Base-by-base conservation (phyloP, 495 filamentous ascomycete species). In the Hyaloscypha variabilis region DNA sequence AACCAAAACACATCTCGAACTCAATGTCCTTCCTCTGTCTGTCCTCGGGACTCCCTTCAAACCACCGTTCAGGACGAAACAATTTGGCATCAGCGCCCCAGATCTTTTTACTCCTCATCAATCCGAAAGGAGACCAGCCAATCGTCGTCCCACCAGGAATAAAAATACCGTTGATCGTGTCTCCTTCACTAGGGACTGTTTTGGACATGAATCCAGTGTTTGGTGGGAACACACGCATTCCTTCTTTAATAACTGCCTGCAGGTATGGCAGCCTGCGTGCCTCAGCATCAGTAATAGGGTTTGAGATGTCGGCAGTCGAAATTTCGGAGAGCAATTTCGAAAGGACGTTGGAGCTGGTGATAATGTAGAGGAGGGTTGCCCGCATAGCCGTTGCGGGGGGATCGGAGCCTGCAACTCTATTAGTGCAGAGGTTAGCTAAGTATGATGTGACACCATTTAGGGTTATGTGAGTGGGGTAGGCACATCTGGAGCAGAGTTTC, bases 311-410 rank as follows among this genome's bases (percentile, higher is more conserved):
- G 4, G 39, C 4, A 42, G 39, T 42, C 30, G 85, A 83, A 31
- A 90, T 85, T 67, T 90, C 88, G 3, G 71, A 72, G 75, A 85
- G 80, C 65, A 90, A 79, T 55, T 75, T 81, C 17, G 71, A 72
- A 63, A 87, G 88, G 14, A 83, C 76, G 0, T 68, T 58, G 11
- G 74, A 72, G 56, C 81, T 75, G 2, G 73, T 71, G 25, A 88
- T 72, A n/a, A 89, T 69, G 65, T 82, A 82, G 21, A 82, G 73
- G 67, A 90, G 77, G 50, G 84, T 77, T 2, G 76, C 79, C 58
- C 85, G 79, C 67, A 90, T 80, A 23, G 85, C 78, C 3, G 85
- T 86, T 0, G 85, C 86, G 0, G 85, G 86, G 8, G 88, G 88
- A 63, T 90, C 88, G n/a, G 81, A 79, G 10, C 87, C 87, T 0